These are phyloP conservation scores for Sarocladiaceae sp. DNA, from an alignment of 2,329 filamentous ascomycete genomes.

Conservation along the genomic window DNA sequence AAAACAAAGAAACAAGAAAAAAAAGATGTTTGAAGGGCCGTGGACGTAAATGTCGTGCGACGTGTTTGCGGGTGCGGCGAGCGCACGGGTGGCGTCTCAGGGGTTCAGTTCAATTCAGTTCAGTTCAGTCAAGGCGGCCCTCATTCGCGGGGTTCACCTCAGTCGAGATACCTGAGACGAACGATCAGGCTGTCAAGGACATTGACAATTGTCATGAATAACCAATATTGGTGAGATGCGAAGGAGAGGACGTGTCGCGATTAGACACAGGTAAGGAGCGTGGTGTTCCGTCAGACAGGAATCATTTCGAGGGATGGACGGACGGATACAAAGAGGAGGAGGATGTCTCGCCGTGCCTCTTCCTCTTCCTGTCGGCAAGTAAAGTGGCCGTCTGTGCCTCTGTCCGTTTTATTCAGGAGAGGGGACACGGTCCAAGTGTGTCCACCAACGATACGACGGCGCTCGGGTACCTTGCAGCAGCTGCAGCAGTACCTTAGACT, in stretches of 20 bases:
- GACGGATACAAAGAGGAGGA: not conserved
- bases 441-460: not conserved
- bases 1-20: not conserved
- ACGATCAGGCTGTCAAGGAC: too few relatives aligned
- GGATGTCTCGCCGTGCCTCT: not conserved
- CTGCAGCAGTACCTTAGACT: too few relatives aligned
- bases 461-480: constrained; percentile 7
- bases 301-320: not conserved
- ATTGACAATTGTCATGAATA: too few relatives aligned
- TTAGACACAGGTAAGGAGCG: not conserved
- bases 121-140: not conserved
- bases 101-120: not conserved
- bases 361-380: not conserved
- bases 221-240: not conserved
- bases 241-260: not conserved
- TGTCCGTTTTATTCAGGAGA: too few relatives aligned
- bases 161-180: not conserved
- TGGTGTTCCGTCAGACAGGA: not conserved
- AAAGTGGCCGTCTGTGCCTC: too few relatives aligned
- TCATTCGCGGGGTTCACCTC: not conserved
- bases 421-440: too few relatives aligned
- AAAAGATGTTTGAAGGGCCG: not conserved
- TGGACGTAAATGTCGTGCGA: not conserved
- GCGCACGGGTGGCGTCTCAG: not conserved
- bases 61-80: not conserved